Percentiles rank a stretch among this genome's conserved stretches.
Conservation (phyloP, 1,139 yeast species). For the Nakaseomyces uthaithaninus region DNA sequence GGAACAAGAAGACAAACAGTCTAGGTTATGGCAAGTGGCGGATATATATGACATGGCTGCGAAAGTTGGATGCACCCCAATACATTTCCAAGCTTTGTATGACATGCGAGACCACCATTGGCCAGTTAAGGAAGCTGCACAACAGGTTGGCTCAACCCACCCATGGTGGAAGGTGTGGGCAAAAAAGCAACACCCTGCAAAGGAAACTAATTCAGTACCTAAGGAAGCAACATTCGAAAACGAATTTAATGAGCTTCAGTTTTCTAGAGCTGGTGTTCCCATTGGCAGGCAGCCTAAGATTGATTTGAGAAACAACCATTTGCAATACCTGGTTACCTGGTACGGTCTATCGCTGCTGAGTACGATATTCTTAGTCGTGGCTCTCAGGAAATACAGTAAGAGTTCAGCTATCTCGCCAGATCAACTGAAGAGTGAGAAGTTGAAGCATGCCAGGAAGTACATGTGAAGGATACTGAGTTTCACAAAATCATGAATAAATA, state of each 20-base stretch:
- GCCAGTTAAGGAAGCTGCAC: neutral
- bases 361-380: conserved; percentile 51
- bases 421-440: conserved; percentile 35
- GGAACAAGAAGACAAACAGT: conserved; percentile 58
- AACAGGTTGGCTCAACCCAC: neutral
- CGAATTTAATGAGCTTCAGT: conserved; percentile 42
- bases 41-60: conserved; percentile 70
- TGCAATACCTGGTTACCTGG: conserved; percentile 93
- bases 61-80: conserved; percentile 57
- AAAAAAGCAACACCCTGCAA: conserved; percentile 3
- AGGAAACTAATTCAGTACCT: conserved; percentile 7
- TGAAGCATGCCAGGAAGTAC: conserved; percentile 39
- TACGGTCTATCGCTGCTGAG: conserved; percentile 75
- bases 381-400: conserved; percentile 41
- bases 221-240: conserved; percentile 9
- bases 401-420: conserved; percentile 36
- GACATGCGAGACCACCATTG: conserved; percentile 51
- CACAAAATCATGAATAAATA: too few relatives aligned
- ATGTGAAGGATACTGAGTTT: conserved; percentile 29
- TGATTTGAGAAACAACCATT: conserved; percentile 77
- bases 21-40: conserved; percentile 58
- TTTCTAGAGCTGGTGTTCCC: conserved; percentile 79
- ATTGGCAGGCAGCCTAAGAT: conserved; percentile 74
- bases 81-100: conserved; percentile 69
- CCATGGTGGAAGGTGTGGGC: conserved; percentile 4